A percentile compares a stretch with the other conserved stretches of the same genome.
Conservation (phyloP, 805 yeast genomes). For the Danielia reshetovae region DNA sequence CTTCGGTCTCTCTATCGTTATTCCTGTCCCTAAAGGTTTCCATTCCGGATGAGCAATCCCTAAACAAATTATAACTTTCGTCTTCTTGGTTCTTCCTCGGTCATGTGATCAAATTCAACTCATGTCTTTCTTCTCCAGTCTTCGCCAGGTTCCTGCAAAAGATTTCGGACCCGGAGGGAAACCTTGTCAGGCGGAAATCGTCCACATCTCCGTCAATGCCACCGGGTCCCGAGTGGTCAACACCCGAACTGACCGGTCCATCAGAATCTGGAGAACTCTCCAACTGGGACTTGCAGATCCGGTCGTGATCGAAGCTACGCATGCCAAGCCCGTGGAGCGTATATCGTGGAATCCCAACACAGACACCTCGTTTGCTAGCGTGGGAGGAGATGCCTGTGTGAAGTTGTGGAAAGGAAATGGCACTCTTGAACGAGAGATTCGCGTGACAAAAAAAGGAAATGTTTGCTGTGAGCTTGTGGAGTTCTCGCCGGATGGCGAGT, state of each 20-base stretch:
- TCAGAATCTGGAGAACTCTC: conserved; percentile 37
- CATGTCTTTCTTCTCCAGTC: conserved; percentile 3
- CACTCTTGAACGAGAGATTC: conserved; percentile 10
- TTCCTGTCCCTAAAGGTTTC: no score
- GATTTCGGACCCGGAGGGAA: conserved; percentile 13
- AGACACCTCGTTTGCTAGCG: conserved; percentile 45
- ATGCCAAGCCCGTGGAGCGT: conserved; percentile 34
- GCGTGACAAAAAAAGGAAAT: conserved; percentile 20
- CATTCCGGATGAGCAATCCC: no score
- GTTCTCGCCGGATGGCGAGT: conserved; percentile 46
- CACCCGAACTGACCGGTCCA: conserved; percentile 40
- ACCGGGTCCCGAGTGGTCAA: conserved; percentile 41
- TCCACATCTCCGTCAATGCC: conserved; percentile 34
- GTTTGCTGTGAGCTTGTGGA: conserved; percentile 16
- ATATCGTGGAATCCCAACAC: conserved; percentile 48
- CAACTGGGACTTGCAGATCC: conserved; percentile 32
- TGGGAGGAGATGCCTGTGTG: conserved; percentile 44
- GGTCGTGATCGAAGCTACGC: conserved; percentile 38
- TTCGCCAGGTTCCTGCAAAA: conserved; percentile 5
- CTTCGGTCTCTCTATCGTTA: no score
- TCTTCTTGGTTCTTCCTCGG: no score
- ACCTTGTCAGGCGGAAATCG: conserved; percentile 27
- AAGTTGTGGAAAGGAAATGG: conserved; percentile 26
- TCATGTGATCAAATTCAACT: background rate
- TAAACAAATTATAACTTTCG: no score